A percentile compares a stretch with the other conserved stretches of the same genome.
Evolutionary conservation across 495 filamentous ascomycete species (phyloP).

Genomic region (Cercophora scortea): DNA sequence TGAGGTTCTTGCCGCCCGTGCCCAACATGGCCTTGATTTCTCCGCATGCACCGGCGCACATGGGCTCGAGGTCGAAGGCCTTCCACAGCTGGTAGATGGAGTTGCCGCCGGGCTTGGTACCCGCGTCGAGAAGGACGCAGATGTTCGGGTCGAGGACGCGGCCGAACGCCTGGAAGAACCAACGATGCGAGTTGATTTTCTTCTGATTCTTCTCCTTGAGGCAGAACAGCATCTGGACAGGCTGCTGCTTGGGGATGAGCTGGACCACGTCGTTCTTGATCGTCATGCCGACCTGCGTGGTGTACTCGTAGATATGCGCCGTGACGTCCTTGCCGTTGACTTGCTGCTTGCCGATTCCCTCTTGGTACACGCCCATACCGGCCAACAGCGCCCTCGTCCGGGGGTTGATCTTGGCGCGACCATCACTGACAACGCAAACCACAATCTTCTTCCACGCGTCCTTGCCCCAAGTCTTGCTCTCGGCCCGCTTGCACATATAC

Average conservation of each 20-base stretch:
- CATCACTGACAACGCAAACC: slow-evolving; percentile 95
- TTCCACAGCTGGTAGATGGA: slow-evolving; percentile 99
- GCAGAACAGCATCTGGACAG: slow-evolving; percentile 97
- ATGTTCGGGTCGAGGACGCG: slow-evolving; percentile 89
- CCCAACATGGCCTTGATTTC: slow-evolving; percentile 99
- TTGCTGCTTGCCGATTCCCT: slow-evolving; percentile 97
- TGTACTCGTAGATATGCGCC: slow-evolving; percentile 99
- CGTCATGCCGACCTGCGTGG: slow-evolving; percentile 80
- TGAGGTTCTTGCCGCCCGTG: slow-evolving; percentile 73
- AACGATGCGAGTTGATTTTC: slow-evolving; percentile 99
- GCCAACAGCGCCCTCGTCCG: slow-evolving; percentile 84
- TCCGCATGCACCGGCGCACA: slow-evolving; percentile 94
- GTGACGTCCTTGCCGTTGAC: slow-evolving; percentile 97
- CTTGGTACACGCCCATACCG: slow-evolving; percentile 93
- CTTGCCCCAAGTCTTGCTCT: slow-evolving; percentile 95
- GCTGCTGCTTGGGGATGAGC: slow-evolving; percentile 67
- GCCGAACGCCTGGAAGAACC: slow-evolving; percentile 99
- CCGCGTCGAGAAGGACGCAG: slow-evolving; percentile 92
- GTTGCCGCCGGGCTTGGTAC: slow-evolving; percentile 84
- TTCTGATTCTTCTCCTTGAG: slow-evolving; percentile 99
- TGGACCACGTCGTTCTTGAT: slow-evolving; percentile 84
- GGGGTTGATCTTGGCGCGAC: slow-evolving; percentile 95
- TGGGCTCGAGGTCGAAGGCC: slow-evolving; percentile 94
- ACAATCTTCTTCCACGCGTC: slow-evolving; percentile 99
- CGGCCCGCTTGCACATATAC: slow-evolving; percentile 85